Evolutionary conservation across 805 yeast genomes (phyloP), one percentile per base, ranked within the genome.

Genomic region (Cyberlindnera veronae): DNA sequence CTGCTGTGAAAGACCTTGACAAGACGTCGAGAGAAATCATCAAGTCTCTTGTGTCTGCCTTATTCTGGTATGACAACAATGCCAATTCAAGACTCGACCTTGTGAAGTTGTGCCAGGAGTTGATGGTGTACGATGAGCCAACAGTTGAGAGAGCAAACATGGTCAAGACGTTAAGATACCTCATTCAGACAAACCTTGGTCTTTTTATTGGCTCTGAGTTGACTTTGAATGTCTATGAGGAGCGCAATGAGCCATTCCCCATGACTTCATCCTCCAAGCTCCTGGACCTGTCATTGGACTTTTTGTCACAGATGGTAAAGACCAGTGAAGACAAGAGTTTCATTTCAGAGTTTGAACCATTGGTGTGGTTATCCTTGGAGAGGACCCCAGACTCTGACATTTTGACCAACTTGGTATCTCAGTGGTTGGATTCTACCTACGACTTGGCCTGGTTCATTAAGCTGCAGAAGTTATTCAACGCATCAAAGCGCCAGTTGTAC

Each of bases 321-420:
- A 68, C 78, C 1, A 74, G 77, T 2, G 72, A 74, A n/a, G 64
- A 67, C 14, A 55, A 64, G 16, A 54, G 73, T 2, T 68, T 81
- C 41, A 55, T 63, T 3, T 58, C 63, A 12, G 71, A 69, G 2
- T 55, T 79, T 6, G 79, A 78, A 29, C 70, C 66, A 31, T 64
- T 75, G 20, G 62, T 82, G 6, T 86, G 93, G 93, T 64, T 77
- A 8, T 76, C 68, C 26, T 71, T 66, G 46, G 79, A 70, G 62
- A 63, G 55, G 11, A 58, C 61, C 12, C 76, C 79, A 4, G 43
- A 60, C 3, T 74, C 78, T 31, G 49, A 47, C 1, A 69, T 68
- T 7, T 55, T 83, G 15, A 56, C 66, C 21, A 58, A 62, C 3
- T 63, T 83, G 34, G 66, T 85, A 11, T 58, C 54, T 13, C 71